A percentile compares a stretch with the other conserved stretches of the same genome.
phyloP scores from a whole-genome alignment of 805 yeast genomes.

The Tetrapisispora taiwanensis region DNA sequence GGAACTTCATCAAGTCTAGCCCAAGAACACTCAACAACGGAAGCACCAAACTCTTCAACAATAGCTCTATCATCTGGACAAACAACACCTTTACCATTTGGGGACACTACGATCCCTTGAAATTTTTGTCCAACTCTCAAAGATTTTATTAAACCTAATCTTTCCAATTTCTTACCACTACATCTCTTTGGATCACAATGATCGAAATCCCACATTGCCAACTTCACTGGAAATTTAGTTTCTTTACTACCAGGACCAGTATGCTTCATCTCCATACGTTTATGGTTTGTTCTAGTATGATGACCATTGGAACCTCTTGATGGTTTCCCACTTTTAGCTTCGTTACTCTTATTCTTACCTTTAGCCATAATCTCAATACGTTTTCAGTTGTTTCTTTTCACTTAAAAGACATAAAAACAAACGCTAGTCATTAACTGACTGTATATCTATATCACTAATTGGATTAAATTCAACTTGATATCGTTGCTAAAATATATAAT shows the following conservation, averaged over 20 bases:
- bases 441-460: too few relatives aligned
- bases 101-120: slow-evolving; percentile 82
- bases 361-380: slow-evolving; percentile 27
- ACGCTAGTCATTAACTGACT: too few relatives aligned
- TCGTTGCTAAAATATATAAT: too few relatives aligned
- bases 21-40: slow-evolving; percentile 98
- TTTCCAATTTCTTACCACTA: slow-evolving; percentile 85
- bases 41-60: slow-evolving; percentile 78
- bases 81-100: slow-evolving; percentile 82
- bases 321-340: slow-evolving; percentile 27
- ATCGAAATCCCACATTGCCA: slow-evolving; percentile 99
- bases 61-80: slow-evolving; percentile 77
- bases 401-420: too few relatives aligned
- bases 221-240: slow-evolving; percentile 59
- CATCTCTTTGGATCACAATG: slow-evolving; percentile 98
- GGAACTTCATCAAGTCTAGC: slow-evolving; percentile 97
- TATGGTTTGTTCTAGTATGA: slow-evolving; percentile 43
- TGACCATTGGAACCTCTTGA: slow-evolving; percentile 43
- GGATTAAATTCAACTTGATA: too few relatives aligned
- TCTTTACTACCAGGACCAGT: slow-evolving; percentile 22
- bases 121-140: slow-evolving; percentile 89
- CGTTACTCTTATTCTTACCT: slow-evolving; percentile 40
- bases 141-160: slow-evolving; percentile 72
- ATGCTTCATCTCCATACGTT: slow-evolving; percentile 31
- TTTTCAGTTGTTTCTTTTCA: too few relatives aligned